Conservation (phyloP, 495 filamentous ascomycete genomes). For the Talaromyces ruber region DNA sequence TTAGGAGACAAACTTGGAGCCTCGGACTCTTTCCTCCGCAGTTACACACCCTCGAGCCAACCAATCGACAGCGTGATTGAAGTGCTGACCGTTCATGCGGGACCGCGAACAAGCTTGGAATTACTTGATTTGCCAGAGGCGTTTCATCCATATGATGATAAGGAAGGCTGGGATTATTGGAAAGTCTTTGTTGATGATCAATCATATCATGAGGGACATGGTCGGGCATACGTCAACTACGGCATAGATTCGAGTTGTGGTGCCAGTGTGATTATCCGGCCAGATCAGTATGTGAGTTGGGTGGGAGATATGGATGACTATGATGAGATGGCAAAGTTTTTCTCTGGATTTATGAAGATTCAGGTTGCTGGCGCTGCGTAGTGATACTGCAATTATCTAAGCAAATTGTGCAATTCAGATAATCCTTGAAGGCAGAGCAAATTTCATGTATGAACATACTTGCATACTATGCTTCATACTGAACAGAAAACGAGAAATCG, state of each 20-base stretch:
- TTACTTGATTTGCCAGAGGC: constrained; percentile 48
- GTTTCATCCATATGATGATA: constrained; percentile 43
- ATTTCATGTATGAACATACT: not conserved
- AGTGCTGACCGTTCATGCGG: constrained; percentile 46
- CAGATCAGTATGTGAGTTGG: constrained; percentile 60
- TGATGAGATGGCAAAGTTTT: not conserved
- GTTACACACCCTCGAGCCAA: constrained; percentile 27
- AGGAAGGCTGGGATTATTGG: constrained; percentile 52
- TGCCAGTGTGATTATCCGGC: constrained; percentile 51
- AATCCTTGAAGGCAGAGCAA: not conserved
- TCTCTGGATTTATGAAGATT: not conserved
- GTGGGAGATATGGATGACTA: constrained; percentile 46
- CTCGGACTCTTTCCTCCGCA: constrained; percentile 32
- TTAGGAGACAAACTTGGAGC: constrained; percentile 34
- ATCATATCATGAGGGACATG: constrained; percentile 53
- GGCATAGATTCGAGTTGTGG: constrained; percentile 52
- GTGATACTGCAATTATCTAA: not conserved
- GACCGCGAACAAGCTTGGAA: constrained; percentile 35
- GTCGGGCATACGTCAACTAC: constrained; percentile 53
- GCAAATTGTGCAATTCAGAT: not conserved
- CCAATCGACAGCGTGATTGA: constrained; percentile 41
- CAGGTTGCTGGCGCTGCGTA: not conserved
- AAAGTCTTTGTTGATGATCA: constrained; percentile 57
- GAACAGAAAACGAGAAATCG: not conserved
- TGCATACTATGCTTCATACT: not conserved